Base-by-base conservation (phyloP, 2,329 filamentous ascomycete species). In the Aspergillus piperis region DNA sequence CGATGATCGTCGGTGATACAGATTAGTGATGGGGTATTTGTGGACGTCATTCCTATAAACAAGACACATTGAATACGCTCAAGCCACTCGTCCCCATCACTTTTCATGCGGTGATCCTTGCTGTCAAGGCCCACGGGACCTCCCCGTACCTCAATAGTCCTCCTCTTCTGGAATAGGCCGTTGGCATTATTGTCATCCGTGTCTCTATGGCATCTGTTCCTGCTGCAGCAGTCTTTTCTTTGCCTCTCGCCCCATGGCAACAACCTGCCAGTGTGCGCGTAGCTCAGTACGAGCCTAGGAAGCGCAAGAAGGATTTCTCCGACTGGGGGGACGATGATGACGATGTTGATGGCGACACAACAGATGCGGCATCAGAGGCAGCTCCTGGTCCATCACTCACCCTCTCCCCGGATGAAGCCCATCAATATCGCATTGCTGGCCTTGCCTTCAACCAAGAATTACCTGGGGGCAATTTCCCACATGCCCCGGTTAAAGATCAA, bases 341-440 rank as follows among this genome's bases (percentile, higher is more conserved):
- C 7, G 67, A 67, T 42, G 63, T 58, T 13, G 70, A 66, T 50
- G 67, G 65, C 38, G 70, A 71, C 47, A 69, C 69, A 41, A 72
- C 71, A 11, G 72, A 75, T 62, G 68, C 66, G 54, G 65, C 63
- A 17, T 73, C 69, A 8, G 68, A 73, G 19, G 60, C 60, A 23
- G 66, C 61, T 49, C 63, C 66, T 4, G 63, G 61, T 13, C 58
- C 66, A 11, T 68, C 72, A 17, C 59, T 73, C 41, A 64, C 73
- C 21, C 63, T 80, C 17, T 73, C 77, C 8, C 77, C 78, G 8
- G 69, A 74, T 49, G 78, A 80, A 66, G 71, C 73, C 44, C 70
- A 75, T 58, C 78, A 82, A 67, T 79, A 78, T 66, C 75, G 75
- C 59, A 66, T 78, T 59, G 76, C 78, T 51, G 75, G 78, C 55